Conservation (phyloP, 2,329 filamentous ascomycete genomes). For the Penicillium nordicum region DNA sequence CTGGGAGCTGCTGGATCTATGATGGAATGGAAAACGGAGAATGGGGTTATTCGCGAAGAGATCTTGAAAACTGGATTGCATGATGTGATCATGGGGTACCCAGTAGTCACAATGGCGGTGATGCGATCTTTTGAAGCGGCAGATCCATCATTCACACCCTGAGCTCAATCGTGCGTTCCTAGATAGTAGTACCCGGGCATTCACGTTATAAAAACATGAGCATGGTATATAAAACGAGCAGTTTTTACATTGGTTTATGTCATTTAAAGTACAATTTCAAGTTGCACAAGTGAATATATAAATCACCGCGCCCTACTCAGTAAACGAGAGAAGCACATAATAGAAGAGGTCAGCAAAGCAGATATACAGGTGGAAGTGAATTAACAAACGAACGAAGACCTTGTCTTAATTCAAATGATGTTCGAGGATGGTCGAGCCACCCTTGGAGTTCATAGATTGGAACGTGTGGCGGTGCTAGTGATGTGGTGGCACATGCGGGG, state of each 20-base stretch:
- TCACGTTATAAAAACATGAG: neutral
- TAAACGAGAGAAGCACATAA: neutral
- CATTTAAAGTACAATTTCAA: too few relatives aligned
- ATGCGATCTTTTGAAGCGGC: conserved; percentile 45
- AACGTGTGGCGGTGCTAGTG: neutral
- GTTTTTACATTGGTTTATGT: too few relatives aligned
- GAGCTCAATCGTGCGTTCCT: neutral
- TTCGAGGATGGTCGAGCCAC: neutral
- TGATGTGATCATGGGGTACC: conserved; percentile 58
- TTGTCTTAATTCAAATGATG: neutral
- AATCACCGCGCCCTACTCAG: neutral
- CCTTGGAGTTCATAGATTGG: neutral
- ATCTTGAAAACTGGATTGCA: conserved; percentile 57
- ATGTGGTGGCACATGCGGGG: conserved; percentile 12
- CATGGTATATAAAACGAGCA: too few relatives aligned
- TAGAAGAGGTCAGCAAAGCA: fast-evolving
- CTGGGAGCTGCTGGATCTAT: conserved; percentile 51
- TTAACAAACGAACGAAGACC: neutral
- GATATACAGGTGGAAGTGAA: neutral
- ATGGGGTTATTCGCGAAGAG: conserved; percentile 53
- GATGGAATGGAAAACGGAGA: conserved; percentile 47
- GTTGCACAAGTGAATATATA: neutral
- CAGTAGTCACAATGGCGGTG: conserved; percentile 52
- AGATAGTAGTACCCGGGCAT: neutral
- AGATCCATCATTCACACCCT: conserved; percentile 12